Base-by-base conservation (phyloP, 352 stramenopile species). In the Globisporangium megalacanthum region DNA sequence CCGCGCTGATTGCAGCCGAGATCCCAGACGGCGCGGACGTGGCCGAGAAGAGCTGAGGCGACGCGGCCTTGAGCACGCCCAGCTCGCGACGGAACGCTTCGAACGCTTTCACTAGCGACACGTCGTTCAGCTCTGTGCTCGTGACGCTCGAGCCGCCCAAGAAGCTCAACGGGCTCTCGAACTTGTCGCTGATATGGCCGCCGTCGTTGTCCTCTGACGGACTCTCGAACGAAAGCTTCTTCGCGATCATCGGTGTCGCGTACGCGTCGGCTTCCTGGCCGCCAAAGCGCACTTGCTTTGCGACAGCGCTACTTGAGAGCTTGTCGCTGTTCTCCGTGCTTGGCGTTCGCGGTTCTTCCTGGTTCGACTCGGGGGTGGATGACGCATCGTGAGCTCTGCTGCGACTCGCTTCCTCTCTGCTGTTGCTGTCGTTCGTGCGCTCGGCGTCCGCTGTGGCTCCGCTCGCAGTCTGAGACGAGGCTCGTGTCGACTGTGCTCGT, bases 141-240 rank as follows among this genome's bases (percentile, higher is more conserved):
- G 60, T 63, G 39, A 89, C 59, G 20, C 72, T 86, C 2, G 79
- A 84, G 39, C 72, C 76, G 7, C 56, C 68, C 9, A 87, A 62
- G 53, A 86, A 79, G 49, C 79, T 87, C 42, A 84, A 49, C 3
- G 62, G 20, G 37, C 70, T 85, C 14, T 66, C 44, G 17, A 19
- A 48, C 7, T 19, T 19, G 10, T 49, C 20, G 5, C 41, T 25
- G 7, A 8, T 19, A 5, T 80, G 7, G 7, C 35, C 72, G 7
- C 35, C 72, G 47, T 78, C 57, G 42, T 83, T 69, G 41, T 83
- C 79, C 6, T 84, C 77, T 0, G 74, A 86, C 1, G 62, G 61
- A 42, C 71, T 79, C 37, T 79, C 73, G 22, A 89, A 89, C 11
- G 72, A 79, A 52, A 89, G 78, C 52, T 75, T 84, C 37, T 74